Conservation (phyloP, 345 rosid species). For the Brassica juncea region DNA sequence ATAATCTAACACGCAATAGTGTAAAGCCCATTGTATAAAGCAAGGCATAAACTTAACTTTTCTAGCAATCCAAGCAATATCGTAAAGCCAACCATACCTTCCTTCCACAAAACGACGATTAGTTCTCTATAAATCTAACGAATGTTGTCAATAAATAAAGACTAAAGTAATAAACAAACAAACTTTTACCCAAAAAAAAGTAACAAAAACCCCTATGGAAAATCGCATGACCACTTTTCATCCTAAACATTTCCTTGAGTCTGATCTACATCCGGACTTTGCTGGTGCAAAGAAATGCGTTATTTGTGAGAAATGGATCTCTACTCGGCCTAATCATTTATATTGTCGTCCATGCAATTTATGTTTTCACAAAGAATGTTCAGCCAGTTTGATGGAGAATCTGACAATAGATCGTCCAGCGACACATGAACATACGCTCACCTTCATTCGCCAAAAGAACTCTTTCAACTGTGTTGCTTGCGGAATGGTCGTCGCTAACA, state of each 20-base stretch:
- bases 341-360: not conserved
- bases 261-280: not conserved
- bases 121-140: not conserved
- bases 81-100: not conserved
- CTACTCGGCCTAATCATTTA: not conserved
- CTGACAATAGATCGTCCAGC: not conserved
- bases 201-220: not conserved
- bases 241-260: not conserved
- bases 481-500: not conserved
- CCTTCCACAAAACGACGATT: not conserved
- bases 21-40: not conserved
- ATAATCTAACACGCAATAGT: too few relatives aligned
- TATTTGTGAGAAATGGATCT: not conserved
- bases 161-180: not conserved
- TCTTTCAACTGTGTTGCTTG: not conserved
- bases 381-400: not conserved
- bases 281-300: not conserved
- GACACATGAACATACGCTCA: constrained; percentile 12
- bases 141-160: not conserved
- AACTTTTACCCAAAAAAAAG: too few relatives aligned
- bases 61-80: not conserved
- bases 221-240: not conserved
- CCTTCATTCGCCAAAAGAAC: not conserved
- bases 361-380: not conserved
- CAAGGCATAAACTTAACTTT: not conserved